phyloP scores from a whole-genome alignment of 306 rosid genomes.

The Macrotyloma uniflorum region DNA sequence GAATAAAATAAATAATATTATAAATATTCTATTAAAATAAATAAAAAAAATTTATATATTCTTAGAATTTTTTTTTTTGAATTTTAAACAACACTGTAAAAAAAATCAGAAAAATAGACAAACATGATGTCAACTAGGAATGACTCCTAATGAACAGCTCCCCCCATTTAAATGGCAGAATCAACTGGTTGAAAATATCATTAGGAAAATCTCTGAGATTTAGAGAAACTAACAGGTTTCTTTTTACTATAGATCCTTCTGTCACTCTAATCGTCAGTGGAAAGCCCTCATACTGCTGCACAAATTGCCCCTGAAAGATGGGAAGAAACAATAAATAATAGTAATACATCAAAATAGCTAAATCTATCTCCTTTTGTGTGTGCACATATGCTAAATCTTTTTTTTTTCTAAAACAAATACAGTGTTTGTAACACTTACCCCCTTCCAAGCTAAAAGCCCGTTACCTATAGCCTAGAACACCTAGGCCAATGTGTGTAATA shows the following conservation, averaged over 20 bases:
- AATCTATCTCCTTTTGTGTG: conserved; percentile 4
- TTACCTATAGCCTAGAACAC: neutral
- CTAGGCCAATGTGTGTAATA: conserved; percentile 19
- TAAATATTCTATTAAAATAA: no score
- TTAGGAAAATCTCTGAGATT: no score
- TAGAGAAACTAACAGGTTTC: conserved; percentile 25
- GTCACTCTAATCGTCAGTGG: conserved; percentile 21
- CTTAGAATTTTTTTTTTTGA: no score
- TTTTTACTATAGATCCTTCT: conserved; percentile 31
- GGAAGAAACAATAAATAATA: conserved; percentile 7
- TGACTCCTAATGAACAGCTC: no score
- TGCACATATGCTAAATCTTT: neutral
- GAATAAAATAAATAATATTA: no score
- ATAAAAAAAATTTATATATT: no score
- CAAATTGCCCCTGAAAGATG: conserved; percentile 64
- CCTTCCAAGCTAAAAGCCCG: neutral
- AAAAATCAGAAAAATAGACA: no score
- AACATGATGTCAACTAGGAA: no score
- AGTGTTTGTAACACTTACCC: neutral
- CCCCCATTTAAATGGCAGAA: conserved; percentile 32
- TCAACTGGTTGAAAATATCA: no score
- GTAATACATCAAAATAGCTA: no score
- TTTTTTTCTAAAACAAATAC: neutral
- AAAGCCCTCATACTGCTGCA: conserved; percentile 58
- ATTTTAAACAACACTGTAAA: no score